These are phyloP conservation scores for Pilatotrama ljubarskyi DNA, from an alignment of 768 basidiomycete species.

Conservation along the genomic window DNA sequence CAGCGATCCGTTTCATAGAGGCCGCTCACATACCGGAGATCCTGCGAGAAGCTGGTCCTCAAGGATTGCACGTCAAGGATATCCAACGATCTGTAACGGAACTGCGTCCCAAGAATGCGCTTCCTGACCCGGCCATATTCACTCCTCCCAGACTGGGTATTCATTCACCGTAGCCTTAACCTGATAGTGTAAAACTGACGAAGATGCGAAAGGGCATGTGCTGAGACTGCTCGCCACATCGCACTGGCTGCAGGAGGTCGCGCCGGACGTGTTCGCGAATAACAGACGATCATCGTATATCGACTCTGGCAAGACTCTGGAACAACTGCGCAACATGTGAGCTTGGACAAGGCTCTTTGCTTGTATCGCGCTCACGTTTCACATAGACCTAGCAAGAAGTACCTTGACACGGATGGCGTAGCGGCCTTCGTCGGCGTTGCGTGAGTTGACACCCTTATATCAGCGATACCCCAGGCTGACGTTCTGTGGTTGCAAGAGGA, in stretches of 20 bases:
- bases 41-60: constrained; percentile 60
- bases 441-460: constrained; percentile 39
- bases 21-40: constrained; percentile 71
- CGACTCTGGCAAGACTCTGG: constrained; percentile 62
- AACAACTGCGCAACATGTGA: constrained; percentile 51
- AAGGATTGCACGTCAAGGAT: constrained; percentile 49
- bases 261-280: constrained; percentile 70
- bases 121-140: neutral
- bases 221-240: constrained; percentile 77
- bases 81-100: constrained; percentile 37
- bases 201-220: constrained; percentile 52
- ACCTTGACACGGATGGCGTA: constrained; percentile 62
- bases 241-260: constrained; percentile 67
- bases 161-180: too few species aligned
- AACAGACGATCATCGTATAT: constrained; percentile 69
- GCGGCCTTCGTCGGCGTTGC: constrained; percentile 70
- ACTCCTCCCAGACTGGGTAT: constrained; percentile 50
- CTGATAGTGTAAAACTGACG: neutral
- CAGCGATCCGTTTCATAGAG: constrained; percentile 72
- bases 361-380: neutral
- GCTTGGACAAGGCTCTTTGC: constrained; percentile 3
- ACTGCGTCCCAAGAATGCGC: constrained; percentile 1
- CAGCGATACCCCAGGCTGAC: neutral
- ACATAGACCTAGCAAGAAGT: constrained; percentile 61
- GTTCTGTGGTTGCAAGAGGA: constrained; percentile 36